A percentile compares a stretch with the other conserved stretches of the same genome.
phyloP scores from a whole-genome alignment of 176 grass and related monocot genomes.

The Carex cristatella region DNA sequence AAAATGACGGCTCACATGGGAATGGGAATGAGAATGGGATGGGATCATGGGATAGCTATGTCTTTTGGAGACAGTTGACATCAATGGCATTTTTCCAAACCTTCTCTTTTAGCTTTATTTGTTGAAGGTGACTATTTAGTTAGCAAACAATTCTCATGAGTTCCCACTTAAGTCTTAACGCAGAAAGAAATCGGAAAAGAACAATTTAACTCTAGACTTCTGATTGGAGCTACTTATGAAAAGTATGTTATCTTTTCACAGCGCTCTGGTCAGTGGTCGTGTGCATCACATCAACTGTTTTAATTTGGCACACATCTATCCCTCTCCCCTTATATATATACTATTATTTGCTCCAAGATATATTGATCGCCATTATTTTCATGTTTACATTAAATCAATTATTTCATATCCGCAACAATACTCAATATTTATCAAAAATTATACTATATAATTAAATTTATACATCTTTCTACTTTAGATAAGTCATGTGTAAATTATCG shows the following conservation, averaged over 20 bases:
- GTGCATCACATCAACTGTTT: neutral
- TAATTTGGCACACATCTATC: too few relatives aligned
- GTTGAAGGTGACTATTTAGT: conserved; percentile 11
- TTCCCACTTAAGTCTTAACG: neutral
- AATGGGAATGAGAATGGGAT: too few relatives aligned
- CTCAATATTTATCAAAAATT: too few relatives aligned
- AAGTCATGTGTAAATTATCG: too few relatives aligned
- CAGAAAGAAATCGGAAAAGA: neutral
- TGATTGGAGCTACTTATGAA: neutral
- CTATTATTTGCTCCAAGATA: too few relatives aligned
- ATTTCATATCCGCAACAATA: too few relatives aligned
- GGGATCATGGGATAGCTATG: neutral
- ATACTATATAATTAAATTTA: too few relatives aligned
- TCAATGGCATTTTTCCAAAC: conserved; percentile 21
- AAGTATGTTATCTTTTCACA: neutral
- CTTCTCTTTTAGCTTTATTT: conserved; percentile 14
- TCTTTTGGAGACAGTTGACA: conserved; percentile 13
- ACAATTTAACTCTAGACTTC: neutral
- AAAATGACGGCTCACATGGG: too few relatives aligned
- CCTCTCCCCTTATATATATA: too few relatives aligned
- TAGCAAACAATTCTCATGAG: neutral
- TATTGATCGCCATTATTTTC: too few relatives aligned
- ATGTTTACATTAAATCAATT: too few relatives aligned
- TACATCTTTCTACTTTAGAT: too few relatives aligned
- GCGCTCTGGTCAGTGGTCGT: neutral